Evolutionary conservation across 2,329 filamentous ascomycete species (phyloP).

Genomic region (Aspergillus candidus): DNA sequence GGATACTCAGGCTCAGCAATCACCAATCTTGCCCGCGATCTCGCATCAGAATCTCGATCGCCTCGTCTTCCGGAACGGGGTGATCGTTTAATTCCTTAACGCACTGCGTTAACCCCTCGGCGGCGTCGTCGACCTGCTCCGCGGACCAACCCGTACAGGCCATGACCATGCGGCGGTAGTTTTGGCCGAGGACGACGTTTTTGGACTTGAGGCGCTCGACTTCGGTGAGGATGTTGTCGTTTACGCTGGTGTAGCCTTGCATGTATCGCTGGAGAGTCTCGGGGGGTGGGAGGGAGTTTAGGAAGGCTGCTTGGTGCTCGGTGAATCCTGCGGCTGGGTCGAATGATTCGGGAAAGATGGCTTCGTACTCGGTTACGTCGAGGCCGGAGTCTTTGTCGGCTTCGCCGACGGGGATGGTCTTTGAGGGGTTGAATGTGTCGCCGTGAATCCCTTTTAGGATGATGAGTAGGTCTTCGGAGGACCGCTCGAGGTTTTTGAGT

Average conservation of each 20-base stretch:
- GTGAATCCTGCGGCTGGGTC: slow-evolving; percentile 39
- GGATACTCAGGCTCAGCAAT: slow-evolving; percentile 1
- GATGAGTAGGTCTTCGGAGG: slow-evolving; percentile 63
- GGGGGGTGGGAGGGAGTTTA: slow-evolving; percentile 52
- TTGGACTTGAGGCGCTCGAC: slow-evolving; percentile 68
- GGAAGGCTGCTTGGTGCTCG: slow-evolving; percentile 37
- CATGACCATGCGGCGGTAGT: slow-evolving; percentile 82
- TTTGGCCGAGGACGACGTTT: slow-evolving; percentile 76
- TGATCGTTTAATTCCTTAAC: slow-evolving; percentile 71
- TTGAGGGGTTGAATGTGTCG: slow-evolving; percentile 41
- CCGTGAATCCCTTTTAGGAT: slow-evolving; percentile 45
- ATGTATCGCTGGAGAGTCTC: slow-evolving; percentile 61
- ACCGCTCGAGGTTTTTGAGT: slow-evolving; percentile 69
- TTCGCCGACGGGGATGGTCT: slow-evolving; percentile 43
- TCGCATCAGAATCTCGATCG: slow-evolving; percentile 41
- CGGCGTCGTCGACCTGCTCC: slow-evolving; percentile 68
- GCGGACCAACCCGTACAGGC: slow-evolving; percentile 78
- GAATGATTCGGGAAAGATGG: slow-evolving; percentile 33
- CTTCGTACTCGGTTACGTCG: slow-evolving; percentile 29
- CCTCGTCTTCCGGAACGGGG: slow-evolving; percentile 39
- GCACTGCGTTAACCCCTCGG: slow-evolving; percentile 74
- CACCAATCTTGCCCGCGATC: slow-evolving; percentile 43
- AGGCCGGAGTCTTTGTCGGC: slow-evolving; percentile 40
- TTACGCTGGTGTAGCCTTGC: slow-evolving; percentile 64
- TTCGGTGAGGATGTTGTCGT: slow-evolving; percentile 59